Conservation (phyloP, 169 alveolate species). For the Plasmodium knowlesi region DNA sequence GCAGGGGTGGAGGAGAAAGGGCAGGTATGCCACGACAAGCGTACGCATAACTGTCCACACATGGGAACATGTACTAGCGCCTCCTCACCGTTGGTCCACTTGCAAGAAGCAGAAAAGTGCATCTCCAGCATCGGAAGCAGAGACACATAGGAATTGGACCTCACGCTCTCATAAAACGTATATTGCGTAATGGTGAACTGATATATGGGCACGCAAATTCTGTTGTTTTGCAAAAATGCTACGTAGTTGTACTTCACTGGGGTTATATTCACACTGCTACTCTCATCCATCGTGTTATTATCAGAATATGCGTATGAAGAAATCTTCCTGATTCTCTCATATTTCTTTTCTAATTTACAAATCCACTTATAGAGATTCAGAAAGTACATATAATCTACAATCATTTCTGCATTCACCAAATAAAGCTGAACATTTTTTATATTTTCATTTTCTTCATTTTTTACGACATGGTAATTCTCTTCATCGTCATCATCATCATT, state of each 20-base stretch:
- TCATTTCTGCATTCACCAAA: conserved; percentile 22
- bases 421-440: conserved; percentile 31
- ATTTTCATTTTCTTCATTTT: conserved; percentile 15
- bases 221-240: conserved; percentile 46
- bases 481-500: not conserved
- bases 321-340: conserved; percentile 7
- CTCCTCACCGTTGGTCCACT: conserved; percentile 6
- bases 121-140: conserved; percentile 25
- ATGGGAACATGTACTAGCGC: not conserved
- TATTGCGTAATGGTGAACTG: conserved; percentile 29
- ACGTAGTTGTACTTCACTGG: conserved; percentile 10
- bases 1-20: too few species aligned
- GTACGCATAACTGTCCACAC: too few species aligned
- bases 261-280: not conserved
- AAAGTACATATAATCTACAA: conserved; percentile 47
- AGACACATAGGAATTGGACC: conserved; percentile 16
- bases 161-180: conserved; percentile 19
- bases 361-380: conserved; percentile 25
- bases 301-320: conserved; percentile 6
- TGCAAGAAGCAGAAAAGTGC: conserved; percentile 46
- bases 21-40: too few species aligned
- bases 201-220: conserved; percentile 41
- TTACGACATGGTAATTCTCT: not conserved
- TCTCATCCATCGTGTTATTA: not conserved
- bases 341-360: conserved; percentile 15